Conservation (phyloP, 495 filamentous ascomycete genomes). For the Podospora comata region DNA sequence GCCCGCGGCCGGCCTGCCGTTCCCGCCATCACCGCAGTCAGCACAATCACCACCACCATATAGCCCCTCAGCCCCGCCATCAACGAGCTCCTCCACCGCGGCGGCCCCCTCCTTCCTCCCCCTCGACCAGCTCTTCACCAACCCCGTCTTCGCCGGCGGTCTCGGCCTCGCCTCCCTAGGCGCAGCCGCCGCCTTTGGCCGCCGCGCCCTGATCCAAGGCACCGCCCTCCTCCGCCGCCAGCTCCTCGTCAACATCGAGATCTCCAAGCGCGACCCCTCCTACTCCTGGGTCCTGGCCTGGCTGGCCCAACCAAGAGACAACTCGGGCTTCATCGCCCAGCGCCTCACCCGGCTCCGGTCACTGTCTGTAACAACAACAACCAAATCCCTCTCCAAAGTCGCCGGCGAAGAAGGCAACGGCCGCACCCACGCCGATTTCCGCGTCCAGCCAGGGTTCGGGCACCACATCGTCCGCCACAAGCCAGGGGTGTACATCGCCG, state of each 20-base stretch:
- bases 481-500: constrained; percentile 73
- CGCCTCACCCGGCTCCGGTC: constrained; percentile 51
- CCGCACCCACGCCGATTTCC: constrained; percentile 72
- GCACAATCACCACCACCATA: background rate
- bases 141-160: constrained; percentile 58
- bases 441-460: constrained; percentile 86
- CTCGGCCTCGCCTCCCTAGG: constrained; percentile 87
- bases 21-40: background rate
- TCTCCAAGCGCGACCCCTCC: constrained; percentile 85
- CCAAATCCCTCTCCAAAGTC: constrained; percentile 58
- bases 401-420: constrained; percentile 58
- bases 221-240: constrained; percentile 72
- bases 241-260: constrained; percentile 92
- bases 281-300: constrained; percentile 93
- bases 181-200: constrained; percentile 69
- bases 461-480: constrained; percentile 81
- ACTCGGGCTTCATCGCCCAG: constrained; percentile 43
- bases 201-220: constrained; percentile 65
- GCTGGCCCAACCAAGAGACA: constrained; percentile 77
- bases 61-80: constrained; percentile 3
- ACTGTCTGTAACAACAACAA: constrained; percentile 47
- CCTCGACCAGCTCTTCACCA: constrained; percentile 52
- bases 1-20: background rate
- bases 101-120: constrained; percentile 31
- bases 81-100: constrained; percentile 10